Base-by-base conservation (phyloP, 192 early-diverging fungal species). In the Coemansia umbellata region DNA sequence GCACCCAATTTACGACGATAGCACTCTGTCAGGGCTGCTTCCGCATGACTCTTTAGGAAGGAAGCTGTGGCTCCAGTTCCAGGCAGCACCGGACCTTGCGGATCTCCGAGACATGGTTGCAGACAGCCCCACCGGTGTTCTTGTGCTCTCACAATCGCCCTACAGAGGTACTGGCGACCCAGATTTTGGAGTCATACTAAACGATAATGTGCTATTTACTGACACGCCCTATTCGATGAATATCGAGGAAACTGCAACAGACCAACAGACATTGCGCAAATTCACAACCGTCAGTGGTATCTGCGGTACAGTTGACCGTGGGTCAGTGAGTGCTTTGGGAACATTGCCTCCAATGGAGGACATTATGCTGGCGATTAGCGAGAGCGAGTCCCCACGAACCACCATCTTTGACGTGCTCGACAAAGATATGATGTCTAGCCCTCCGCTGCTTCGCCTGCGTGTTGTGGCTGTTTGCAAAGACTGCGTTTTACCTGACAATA, bases 271-370 rank as follows among this genome's bases (percentile, higher is more conserved):
- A 13, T n/a, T 35, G 10, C 31, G 52, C 37, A 64, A 63, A 45
- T 75, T 75, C 41, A 69, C 66, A 9, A 68, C 65, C 0, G 36
- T 43, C 9, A 75, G 72, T 24, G 72, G 72, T 5, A 69, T 75
- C 57, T 65, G 57, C 35, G 72, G 72, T 2, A 56, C 44, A 2
- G 52, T 69, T 14, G 66, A 64, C 57, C 24, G 50, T 3, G 57
- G 49, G 18, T 53, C 60, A 5, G 61, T 75, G 3, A 47, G 55
- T 19, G 72, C 72, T 3, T 44, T 68, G 37, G 72, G 72, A 1
- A 63, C 60, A 57, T 47, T 75, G 53, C 72, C 72, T 6, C 60
- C 66, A 1, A 65, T 75, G 65, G 72, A 75, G 54, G 57, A 68
- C 7, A 54, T 75, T 9, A 64, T 68, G 66, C 55, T 51, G 28